These are phyloP conservation scores for Chaetomium tenue DNA, from an alignment of 495 filamentous ascomycete genomes.

Conservation along the genomic window DNA sequence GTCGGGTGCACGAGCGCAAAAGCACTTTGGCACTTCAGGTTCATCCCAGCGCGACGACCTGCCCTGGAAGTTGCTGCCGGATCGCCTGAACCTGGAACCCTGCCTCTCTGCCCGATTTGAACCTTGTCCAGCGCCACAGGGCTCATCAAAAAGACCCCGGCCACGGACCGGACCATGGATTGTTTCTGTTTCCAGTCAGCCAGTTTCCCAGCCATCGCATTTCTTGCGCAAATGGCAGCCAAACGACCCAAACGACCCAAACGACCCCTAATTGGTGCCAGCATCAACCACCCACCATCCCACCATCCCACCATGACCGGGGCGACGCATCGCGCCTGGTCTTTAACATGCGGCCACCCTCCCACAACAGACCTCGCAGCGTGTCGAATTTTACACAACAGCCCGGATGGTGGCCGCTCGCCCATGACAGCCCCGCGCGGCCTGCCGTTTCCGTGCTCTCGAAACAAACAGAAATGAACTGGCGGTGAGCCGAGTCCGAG, in stretches of 20 bases:
- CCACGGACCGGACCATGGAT: no score
- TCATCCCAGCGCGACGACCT: neutral
- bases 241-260: no score
- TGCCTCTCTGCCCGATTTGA: neutral
- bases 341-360: constrained; percentile 31
- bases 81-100: neutral
- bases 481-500: constrained; percentile 31
- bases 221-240: neutral
- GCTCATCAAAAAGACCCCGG: neutral
- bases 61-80: neutral
- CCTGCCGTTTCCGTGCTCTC: constrained; percentile 10
- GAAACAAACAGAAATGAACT: constrained; percentile 28
- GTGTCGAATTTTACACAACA: constrained; percentile 28
- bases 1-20: neutral
- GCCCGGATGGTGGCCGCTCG: constrained; percentile 10
- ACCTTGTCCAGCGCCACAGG: neutral
- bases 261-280: constrained; percentile 6
- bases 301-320: no score
- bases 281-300: constrained; percentile 4
- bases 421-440: constrained; percentile 28
- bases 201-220: constrained; percentile 17
- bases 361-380: constrained; percentile 17
- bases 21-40: neutral
- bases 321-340: constrained; percentile 25
- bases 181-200: neutral